Evolutionary conservation across 257 asterid species (phyloP), one percentile per base, ranked within the genome.

Genomic region (Salvia hispanica): DNA sequence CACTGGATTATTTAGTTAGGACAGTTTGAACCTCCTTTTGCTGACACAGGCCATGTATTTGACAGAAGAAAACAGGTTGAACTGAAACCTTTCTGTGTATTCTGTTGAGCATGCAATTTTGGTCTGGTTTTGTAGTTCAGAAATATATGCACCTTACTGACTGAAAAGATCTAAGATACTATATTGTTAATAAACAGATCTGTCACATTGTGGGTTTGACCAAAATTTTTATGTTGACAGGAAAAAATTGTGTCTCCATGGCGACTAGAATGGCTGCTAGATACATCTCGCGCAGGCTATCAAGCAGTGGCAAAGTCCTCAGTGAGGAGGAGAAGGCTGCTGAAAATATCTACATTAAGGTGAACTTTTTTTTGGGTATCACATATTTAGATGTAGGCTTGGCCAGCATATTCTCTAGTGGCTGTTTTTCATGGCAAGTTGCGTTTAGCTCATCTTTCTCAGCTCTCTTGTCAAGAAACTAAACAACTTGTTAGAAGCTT

Each of bases 301-400:
- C 92, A 65, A 84, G 94, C 59, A 43, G 85, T 69, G 95, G 97
- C 61, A 93, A 76, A 76, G 45, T 93, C 62, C 83, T 90, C 62
- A 64, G 92, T 39, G 96, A 93, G 92, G 99, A 93, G 84, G 99
- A 90, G 81, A 87, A 83, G 86, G 99, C 99, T 81, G 99, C 99
- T 54, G 99, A 93, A 84, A 93, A 90, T 77, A 69, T 93, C 76
- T 93, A 85, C 79, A 90, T 93, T 69, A 90, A 90, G 97, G 97
- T 93, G 48, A 75, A 44, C 53, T 21, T 37, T 56, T 57, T 51
- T 43, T 58, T 25, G 31, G 50, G 34, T 60, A 39, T 18, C 21
- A n/a, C 40, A 34, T 55, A 31, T 42, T 25, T 53, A 25, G 58
- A n/a, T 46, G 3, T 13, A 14, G 48, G 34, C 28, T 50, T 31